Conservation (phyloP, 345 rosid genomes). For the Gynandropsis gynandra region DNA sequence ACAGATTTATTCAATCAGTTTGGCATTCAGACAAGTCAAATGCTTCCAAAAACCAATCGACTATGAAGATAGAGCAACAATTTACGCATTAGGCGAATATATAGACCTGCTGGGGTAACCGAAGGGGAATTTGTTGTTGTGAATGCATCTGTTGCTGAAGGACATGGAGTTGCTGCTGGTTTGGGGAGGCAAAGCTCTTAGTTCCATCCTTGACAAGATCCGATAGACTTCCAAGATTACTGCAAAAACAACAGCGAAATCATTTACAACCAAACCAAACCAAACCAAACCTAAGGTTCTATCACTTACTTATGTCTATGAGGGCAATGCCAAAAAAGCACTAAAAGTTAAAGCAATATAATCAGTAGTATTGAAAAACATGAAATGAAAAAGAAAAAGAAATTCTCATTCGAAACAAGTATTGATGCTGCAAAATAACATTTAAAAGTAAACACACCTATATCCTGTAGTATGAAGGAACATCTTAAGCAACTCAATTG, state of each 20-base stretch:
- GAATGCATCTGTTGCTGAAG: constrained; percentile 61
- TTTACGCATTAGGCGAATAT: background rate
- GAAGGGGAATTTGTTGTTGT: constrained; percentile 56
- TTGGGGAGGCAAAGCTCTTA: constrained; percentile 40
- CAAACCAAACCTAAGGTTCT: constrained; percentile 9
- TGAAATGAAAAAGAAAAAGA: background rate
- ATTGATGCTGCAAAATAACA: constrained; percentile 1
- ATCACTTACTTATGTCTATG: constrained; percentile 4
- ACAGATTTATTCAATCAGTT: constrained; percentile 1
- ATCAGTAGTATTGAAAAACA: background rate
- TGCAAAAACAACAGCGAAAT: constrained; percentile 21
- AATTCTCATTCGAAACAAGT: background rate
- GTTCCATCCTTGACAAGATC: constrained; percentile 76
- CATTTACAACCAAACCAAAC: constrained; percentile 10
- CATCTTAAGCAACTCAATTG: constrained; percentile 75
- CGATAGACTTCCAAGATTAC: constrained; percentile 56
- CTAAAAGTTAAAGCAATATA: background rate
- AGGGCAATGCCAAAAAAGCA: background rate
- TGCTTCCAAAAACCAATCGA: background rate
- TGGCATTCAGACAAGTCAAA: constrained; percentile 7
- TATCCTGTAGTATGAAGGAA: constrained; percentile 65
- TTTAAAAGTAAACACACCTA: constrained; percentile 36
- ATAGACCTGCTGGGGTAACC: constrained; percentile 71
- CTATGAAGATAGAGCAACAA: constrained; percentile 3
- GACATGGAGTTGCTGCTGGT: constrained; percentile 57